Base-by-base conservation (phyloP, 1,139 yeast genomes). In the Candida glucosophila region DNA sequence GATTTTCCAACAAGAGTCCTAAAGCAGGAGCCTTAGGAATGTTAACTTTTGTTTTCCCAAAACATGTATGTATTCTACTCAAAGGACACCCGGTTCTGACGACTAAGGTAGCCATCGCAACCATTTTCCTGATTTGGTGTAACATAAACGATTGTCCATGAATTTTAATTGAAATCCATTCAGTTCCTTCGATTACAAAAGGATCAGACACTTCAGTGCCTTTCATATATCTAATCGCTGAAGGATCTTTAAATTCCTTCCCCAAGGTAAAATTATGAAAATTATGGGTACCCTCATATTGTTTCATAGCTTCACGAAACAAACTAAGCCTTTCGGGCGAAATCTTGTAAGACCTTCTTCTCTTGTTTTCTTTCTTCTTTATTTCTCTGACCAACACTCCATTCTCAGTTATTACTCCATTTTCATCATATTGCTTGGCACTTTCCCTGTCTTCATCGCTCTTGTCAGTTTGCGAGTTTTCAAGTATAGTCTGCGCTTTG, bases 131-230 rank as follows among this genome's bases (percentile, higher is more conserved):
- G 45, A 90, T 90, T 63, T 90, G 99, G 54, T 90, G 98, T 35
- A 90, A 66, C 99, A 92, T 92, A 52, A 90, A 90, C 6, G 96
- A 85, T 55, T 90, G 98, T 3, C 99, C 99, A 49, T 90, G 98
- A 35, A 90, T 83, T 55, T 90, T 90, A 44, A 92, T 78, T 2
- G 95, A 82, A 4, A 85, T 71, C 99, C 99, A 90, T 49, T 90
- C 97, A 5, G 96, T 86, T 27, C 83, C 86, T 43, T 88, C 82
- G 41, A 92, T 88, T 26, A 83, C 77, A 52, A 85, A 83, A 3
- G 98, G 98, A 2, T 83, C 93, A n/a, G 86, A 73, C 0, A 85
- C 94, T 1, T 69, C 66, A 29, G 92, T 67, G 10, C 70, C 58
- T 44, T 81, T 82, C 85, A 90, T 88, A 50, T 60, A 80, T 43